These are phyloP conservation scores for Lasiodiplodia theobromae DNA, from an alignment of 2,329 filamentous ascomycete species.

Conservation along the genomic window DNA sequence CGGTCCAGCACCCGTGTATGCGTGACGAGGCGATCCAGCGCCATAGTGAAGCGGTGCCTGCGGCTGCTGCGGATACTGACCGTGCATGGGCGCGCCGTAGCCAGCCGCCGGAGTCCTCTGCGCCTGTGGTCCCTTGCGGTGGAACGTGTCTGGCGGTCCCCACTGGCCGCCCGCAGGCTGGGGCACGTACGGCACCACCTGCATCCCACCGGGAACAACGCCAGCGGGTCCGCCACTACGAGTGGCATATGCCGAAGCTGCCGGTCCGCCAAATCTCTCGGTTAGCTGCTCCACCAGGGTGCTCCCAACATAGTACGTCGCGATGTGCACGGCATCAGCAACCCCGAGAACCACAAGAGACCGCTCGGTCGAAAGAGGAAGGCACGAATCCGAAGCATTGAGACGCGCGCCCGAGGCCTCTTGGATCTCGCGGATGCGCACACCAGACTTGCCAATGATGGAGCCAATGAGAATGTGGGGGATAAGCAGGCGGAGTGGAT, in stretches of 20 bases:
- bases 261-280: slow-evolving; percentile 93
- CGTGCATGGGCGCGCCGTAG: slow-evolving; percentile 74
- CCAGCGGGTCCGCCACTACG: slow-evolving; percentile 92
- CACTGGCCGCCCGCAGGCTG: slow-evolving; percentile 93
- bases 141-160: slow-evolving; percentile 80
- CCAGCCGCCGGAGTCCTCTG: slow-evolving; percentile 76
- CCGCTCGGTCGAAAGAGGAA: slow-evolving; percentile 93
- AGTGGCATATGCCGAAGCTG: slow-evolving; percentile 96
- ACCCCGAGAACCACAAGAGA: slow-evolving; percentile 98
- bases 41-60: slow-evolving; percentile 81
- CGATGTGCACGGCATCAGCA: slow-evolving; percentile 97
- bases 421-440: slow-evolving; percentile 96
- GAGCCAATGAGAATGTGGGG: slow-evolving; percentile 97
- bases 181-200: slow-evolving; percentile 97
- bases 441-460: slow-evolving; percentile 96
- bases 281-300: slow-evolving; percentile 98
- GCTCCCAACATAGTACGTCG: slow-evolving; percentile 97
- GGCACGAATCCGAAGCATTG: slow-evolving; percentile 93
- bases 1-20: slow-evolving; percentile 80
- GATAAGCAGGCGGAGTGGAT: slow-evolving; percentile 92
- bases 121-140: slow-evolving; percentile 57
- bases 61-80: slow-evolving; percentile 59
- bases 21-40: slow-evolving; percentile 70
- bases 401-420: slow-evolving; percentile 95
- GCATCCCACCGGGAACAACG: slow-evolving; percentile 95